Evolutionary conservation across 345 rosid genomes (phyloP), one percentile per base, ranked within the genome.

Genomic region (Bruguiera gymnorhiza): DNA sequence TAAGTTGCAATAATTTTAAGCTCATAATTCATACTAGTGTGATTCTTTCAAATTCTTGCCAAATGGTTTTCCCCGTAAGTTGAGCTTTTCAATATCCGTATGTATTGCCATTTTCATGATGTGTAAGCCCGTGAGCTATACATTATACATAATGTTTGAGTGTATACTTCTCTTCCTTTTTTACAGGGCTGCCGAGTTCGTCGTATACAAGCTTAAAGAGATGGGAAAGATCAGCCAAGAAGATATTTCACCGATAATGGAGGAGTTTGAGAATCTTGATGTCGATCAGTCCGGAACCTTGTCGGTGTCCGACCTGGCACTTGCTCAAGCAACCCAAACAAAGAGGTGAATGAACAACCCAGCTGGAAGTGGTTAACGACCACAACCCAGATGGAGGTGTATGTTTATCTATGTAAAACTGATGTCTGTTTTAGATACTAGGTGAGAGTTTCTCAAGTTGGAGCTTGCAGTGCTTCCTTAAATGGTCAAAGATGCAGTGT

Each of bases 161-260:
- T 64, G 19, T 52, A 1, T 1, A 3, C 13, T 65, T 50, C 24
- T n/a, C 24, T 20, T 63, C 9, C 7, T 6, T 8, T 54, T 78
- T 61, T 13, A 10, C 72, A 89, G 95, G 27, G 82, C 84, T 76
- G 85, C 88, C 8, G 98, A 88, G 79, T 89, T 86, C 71, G 55
- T 88, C 10, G 3, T 89, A n/a, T 86, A 81, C 62, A 91, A 91
- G 81, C 96, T 91, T 13, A 89, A 87, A 76, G 98, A 94, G 78
- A 89, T 86, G 91, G 96, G 93, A 36, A 91, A 91, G 86, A 87
- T 94, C 39, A 85, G 72, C 76, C 85, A 87, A 79, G 90, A 89
- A 60, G 97, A 91, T 57, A 76, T 91, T 31, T 21, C 83, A 8
- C 72, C 67, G 15, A 74, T 86, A 56, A 70, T 88, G 88, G 82